These are phyloP conservation scores for Hansenula anomala DNA, from an alignment of 1,139 yeast genomes.

Conservation along the genomic window DNA sequence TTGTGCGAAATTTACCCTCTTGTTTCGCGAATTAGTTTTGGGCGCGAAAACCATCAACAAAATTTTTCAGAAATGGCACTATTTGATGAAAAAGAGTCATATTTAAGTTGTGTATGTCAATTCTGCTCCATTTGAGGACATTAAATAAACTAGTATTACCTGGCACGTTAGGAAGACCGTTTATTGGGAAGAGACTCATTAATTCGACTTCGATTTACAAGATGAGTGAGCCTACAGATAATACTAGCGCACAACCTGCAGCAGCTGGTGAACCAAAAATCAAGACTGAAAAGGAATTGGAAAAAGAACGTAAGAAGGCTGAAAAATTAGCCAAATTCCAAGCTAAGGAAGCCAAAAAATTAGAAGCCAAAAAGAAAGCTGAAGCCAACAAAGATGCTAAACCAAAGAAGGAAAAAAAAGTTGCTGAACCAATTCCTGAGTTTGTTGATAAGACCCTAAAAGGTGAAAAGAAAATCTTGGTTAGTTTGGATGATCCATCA, in stretches of 20 bases:
- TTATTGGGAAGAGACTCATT: slow-evolving; percentile 2
- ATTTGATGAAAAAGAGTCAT: background rate
- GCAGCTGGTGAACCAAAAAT: slow-evolving; percentile 14
- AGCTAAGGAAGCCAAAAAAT: slow-evolving; percentile 85
- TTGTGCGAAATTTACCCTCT: background rate
- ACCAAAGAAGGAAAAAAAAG: slow-evolving; percentile 71
- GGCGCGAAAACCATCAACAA: background rate
- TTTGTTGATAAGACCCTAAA: slow-evolving; percentile 76
- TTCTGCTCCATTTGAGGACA: background rate
- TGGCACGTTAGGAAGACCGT: slow-evolving; percentile 4
- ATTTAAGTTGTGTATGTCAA: slow-evolving; percentile 2
- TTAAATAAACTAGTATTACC: slow-evolving; percentile 3
- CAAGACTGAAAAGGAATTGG: slow-evolving; percentile 77
- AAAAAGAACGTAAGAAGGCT: slow-evolving; percentile 93
- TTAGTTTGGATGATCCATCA: slow-evolving; percentile 85
- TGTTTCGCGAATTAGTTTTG: no score
- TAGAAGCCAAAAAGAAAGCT: slow-evolving; percentile 32
- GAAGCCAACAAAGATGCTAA: slow-evolving; percentile 36
- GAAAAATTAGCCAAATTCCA: slow-evolving; percentile 92
- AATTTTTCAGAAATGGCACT: slow-evolving; percentile 1
- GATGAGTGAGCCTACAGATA: slow-evolving; percentile 14
- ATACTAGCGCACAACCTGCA: slow-evolving; percentile 6
- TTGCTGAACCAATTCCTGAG: slow-evolving; percentile 72
- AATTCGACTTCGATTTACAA: slow-evolving; percentile 6
- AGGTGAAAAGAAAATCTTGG: slow-evolving; percentile 88